Evolutionary conservation across 495 filamentous ascomycete species (phyloP), one percentile per base, ranked within the genome.

Genomic region (Penicillium atrosanguineum): DNA sequence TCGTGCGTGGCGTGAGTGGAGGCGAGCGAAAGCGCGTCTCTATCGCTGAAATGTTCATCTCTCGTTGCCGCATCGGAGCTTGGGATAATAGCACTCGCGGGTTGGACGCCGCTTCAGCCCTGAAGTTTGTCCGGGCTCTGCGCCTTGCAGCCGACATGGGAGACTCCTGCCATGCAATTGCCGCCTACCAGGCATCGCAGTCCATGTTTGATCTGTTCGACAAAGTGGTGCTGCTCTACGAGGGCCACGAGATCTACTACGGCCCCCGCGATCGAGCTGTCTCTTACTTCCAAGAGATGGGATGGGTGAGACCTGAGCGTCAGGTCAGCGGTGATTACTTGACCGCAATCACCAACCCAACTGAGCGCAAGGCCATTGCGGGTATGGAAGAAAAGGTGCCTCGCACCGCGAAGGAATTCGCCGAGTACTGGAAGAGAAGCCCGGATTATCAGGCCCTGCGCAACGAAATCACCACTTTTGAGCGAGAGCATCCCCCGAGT

Each of bases 81-180:
- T 94, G 89, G 88, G 90, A 95, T 63, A 94, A 95, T 72, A 85
- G 82, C 46, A 92, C 90, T 3, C 82, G 90, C 46, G 90, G 90
- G 25, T 75, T 95, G n/a, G 90, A 95, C 64, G 86, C 88, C 3
- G 87, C 85, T 14, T 91, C 89, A 0, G 90, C 90, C 0, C 77
- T 95, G 23, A 85, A 91, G 29, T 74, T 75, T 44, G 65, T 80
- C 57, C 87, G 85, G 61, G 84, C 86, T 2, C 75, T 91, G 41
- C 81, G 88, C 5, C 78, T 90, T 34, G 76, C 89, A 51, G 88
- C 88, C 14, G 83, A 89, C 59, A 75, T 90, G 44, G 83, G 86
- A 67, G 76, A 85, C 58, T 88, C 82, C 3, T 86, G 83, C 42
- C 89, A 87, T 8, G 88, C 89, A 28, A 86, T 91, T n/a, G 89